Percentiles rank a stretch among this genome's conserved stretches.
phyloP scores from a whole-genome alignment of 2,329 filamentous ascomycete species.

The Ascochyta lentis region DNA sequence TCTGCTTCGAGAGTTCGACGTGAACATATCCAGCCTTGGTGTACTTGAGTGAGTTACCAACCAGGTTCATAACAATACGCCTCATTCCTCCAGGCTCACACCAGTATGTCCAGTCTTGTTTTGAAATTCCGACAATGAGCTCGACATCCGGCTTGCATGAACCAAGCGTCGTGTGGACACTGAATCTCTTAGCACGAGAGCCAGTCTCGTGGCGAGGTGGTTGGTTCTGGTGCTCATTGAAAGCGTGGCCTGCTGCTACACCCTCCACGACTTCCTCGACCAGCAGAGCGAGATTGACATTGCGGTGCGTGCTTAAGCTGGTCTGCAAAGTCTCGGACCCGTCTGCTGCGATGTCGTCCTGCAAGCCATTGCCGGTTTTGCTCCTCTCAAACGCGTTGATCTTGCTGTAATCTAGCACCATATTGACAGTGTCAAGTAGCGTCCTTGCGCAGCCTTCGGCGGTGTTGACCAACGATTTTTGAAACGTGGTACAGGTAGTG shows the following conservation, averaged over 20 bases:
- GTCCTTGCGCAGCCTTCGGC: conserved; percentile 58
- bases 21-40: conserved; percentile 21
- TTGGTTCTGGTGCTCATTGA: conserved; percentile 33
- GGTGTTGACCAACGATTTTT: conserved; percentile 54
- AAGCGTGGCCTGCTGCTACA: conserved; percentile 56
- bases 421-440: conserved; percentile 51
- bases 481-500: conserved; percentile 44
- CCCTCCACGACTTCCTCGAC: conserved; percentile 62
- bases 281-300: conserved; percentile 54
- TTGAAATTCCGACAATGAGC: conserved; percentile 54
- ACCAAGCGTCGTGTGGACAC: background rate
- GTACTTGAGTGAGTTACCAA: conserved; percentile 35
- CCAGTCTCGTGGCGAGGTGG: background rate
- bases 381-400: conserved; percentile 45
- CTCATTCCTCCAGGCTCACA: conserved; percentile 19
- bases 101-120: conserved; percentile 46
- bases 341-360: background rate
- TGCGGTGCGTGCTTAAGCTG: conserved; percentile 41
- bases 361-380: background rate
- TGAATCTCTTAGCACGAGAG: background rate
- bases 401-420: conserved; percentile 30
- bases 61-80: conserved; percentile 33
- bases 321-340: conserved; percentile 26
- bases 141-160: conserved; percentile 39
- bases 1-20: conserved; percentile 46